Evolutionary conservation across 768 basidiomycete species (phyloP).

Genomic region (Mycena galericulata): DNA sequence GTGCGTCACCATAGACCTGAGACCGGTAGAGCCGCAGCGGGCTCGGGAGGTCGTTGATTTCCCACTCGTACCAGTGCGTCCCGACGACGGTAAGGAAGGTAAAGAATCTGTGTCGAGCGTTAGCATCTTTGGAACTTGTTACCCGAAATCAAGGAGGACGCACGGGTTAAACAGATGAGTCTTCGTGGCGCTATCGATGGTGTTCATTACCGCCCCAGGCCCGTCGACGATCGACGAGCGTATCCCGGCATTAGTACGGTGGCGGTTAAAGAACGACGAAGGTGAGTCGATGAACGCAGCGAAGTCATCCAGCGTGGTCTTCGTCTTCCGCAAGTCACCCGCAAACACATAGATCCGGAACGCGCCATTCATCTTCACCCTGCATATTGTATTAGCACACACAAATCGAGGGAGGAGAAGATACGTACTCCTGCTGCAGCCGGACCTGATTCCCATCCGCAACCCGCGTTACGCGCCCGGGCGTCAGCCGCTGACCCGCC

Average conservation of each 20-base stretch:
- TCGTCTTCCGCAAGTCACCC: slow-evolving; percentile 26
- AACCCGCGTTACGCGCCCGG: slow-evolving; percentile 27
- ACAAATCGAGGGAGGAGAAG: neutral
- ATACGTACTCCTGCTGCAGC: slow-evolving; percentile 33
- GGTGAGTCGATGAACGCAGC: slow-evolving; percentile 34
- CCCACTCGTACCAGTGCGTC: slow-evolving; percentile 36
- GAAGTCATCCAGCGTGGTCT: slow-evolving; percentile 25
- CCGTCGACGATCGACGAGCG: slow-evolving; percentile 30
- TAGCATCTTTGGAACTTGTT: neutral
- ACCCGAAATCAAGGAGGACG: neutral
- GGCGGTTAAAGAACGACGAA: slow-evolving; percentile 31
- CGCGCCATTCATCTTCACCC: slow-evolving; percentile 38
- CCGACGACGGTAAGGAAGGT: slow-evolving; percentile 36
- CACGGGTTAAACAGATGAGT: slow-evolving; percentile 29
- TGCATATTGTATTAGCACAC: neutral
- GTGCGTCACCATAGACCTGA: slow-evolving; percentile 33
- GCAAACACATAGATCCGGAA: slow-evolving; percentile 36
- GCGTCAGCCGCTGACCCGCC: slow-evolving; percentile 31
- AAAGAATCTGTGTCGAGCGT: slow-evolving; percentile 23
- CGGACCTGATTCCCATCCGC: slow-evolving; percentile 32
- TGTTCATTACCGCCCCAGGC: slow-evolving; percentile 25
- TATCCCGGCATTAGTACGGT: slow-evolving; percentile 19
- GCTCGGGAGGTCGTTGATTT: slow-evolving; percentile 32
- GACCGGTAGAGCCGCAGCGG: slow-evolving; percentile 36
- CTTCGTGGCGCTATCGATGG: neutral